A percentile compares a stretch with the other conserved stretches of the same genome.
phyloP scores from a whole-genome alignment of 1,284 basidiomycete species.

The Boletellus deceptivus region DNA sequence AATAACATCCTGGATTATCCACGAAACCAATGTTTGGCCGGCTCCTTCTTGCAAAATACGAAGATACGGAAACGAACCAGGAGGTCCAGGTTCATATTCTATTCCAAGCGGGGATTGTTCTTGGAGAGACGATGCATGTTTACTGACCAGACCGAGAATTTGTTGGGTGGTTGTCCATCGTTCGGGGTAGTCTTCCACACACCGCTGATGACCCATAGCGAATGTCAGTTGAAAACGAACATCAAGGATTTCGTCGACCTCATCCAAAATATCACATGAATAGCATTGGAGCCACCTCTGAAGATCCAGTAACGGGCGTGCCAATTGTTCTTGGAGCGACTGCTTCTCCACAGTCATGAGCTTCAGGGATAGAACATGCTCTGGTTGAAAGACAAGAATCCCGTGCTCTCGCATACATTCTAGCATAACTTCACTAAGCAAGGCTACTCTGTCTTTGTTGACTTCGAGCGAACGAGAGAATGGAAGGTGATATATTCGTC shows the following conservation, averaged over 20 bases:
- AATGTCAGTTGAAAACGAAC: conserved; percentile 51
- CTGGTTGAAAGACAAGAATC: not conserved
- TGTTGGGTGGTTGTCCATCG: not conserved
- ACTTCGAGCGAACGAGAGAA: not conserved
- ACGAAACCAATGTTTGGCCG: conserved; percentile 22
- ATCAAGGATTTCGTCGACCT: conserved; percentile 53
- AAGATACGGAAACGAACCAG: conserved; percentile 34
- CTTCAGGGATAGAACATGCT: not conserved
- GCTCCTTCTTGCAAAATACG: conserved; percentile 32
- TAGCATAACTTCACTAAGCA: not conserved
- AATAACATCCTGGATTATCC: conserved; percentile 28
- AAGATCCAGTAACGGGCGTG: conserved; percentile 16
- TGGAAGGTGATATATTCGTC: not conserved
- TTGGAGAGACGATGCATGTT: not conserved
- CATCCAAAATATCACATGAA: conserved; percentile 48
- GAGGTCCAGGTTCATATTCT: not conserved
- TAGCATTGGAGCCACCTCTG: conserved; percentile 37
- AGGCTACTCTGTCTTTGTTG: not conserved
- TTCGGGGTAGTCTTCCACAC: conserved; percentile 37
- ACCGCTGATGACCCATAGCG: conserved; percentile 40
- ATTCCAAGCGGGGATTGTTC: not conserved
- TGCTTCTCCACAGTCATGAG: not conserved
- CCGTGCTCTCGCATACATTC: not conserved
- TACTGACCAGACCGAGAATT: not conserved
- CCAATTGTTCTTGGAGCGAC: not conserved